These are phyloP conservation scores for Pichia terricola DNA, from an alignment of 1,139 yeast genomes.

Conservation along the genomic window DNA sequence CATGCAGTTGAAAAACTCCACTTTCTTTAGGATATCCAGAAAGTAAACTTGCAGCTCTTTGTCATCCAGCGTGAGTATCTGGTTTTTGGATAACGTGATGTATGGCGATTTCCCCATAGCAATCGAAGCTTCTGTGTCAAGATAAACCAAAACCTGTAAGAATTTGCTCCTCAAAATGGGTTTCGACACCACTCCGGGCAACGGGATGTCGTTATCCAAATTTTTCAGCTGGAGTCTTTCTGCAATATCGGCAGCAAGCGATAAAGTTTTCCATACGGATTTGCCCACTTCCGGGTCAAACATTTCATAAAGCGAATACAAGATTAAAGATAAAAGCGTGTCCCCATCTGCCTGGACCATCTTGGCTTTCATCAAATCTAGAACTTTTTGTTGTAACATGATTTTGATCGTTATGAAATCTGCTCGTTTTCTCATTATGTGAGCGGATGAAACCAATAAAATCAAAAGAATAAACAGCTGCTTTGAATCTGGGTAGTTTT, in stretches of 20 bases:
- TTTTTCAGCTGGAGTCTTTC: constrained; percentile 13
- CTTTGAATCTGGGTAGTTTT: constrained; percentile 12
- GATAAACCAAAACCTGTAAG: constrained; percentile 7
- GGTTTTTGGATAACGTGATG: neutral
- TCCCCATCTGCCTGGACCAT: constrained; percentile 13
- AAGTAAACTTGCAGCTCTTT: neutral
- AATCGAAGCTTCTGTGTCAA: constrained; percentile 11
- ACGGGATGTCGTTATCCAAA: constrained; percentile 2
- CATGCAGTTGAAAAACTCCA: neutral
- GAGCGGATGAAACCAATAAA: constrained; percentile 15
- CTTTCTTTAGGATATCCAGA: neutral
- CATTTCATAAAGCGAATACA: constrained; percentile 13
- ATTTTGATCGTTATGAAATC: constrained; percentile 14
- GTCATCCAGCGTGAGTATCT: constrained; percentile 1
- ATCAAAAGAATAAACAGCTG: constrained; percentile 12
- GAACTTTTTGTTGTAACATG: constrained; percentile 14
- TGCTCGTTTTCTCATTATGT: constrained; percentile 12
- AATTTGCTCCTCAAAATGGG: constrained; percentile 6
- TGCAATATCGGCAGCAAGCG: constrained; percentile 14
- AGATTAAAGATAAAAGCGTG: constrained; percentile 10
- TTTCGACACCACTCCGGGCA: constrained; percentile 10
- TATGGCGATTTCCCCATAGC: constrained; percentile 11
- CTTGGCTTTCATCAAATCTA: constrained; percentile 8
- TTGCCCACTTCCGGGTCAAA: constrained; percentile 16
- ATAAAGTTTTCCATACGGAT: constrained; percentile 11